A percentile compares a stretch with the other conserved stretches of the same genome.
Conservation (phyloP, 805 yeast genomes). For the Schizosaccharomyces octosporus region DNA sequence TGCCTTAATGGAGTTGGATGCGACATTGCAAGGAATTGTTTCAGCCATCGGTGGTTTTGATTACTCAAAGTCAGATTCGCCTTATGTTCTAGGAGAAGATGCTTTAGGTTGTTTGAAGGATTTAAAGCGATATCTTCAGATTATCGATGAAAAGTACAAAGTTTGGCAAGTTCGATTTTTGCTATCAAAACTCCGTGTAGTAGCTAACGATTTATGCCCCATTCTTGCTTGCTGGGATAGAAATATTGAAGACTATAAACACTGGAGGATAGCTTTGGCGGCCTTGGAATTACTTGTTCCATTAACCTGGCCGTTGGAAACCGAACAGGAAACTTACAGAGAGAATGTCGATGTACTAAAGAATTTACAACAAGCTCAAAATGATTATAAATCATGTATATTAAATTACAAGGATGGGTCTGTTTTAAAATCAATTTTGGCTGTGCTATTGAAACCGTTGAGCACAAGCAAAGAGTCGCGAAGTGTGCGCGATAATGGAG, state of each 20-base stretch:
- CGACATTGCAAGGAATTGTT: conserved; percentile 58
- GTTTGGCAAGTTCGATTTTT: conserved; percentile 70
- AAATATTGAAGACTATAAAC: conserved; percentile 12
- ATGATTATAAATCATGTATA: conserved; percentile 44
- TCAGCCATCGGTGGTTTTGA: conserved; percentile 85
- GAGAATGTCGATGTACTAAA: conserved; percentile 34
- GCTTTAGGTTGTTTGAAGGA: conserved; percentile 70
- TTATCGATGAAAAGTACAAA: conserved; percentile 50
- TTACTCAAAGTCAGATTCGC: conserved; percentile 24
- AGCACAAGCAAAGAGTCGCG: conserved; percentile 29
- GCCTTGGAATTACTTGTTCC: conserved; percentile 60
- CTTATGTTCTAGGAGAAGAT: conserved; percentile 68
- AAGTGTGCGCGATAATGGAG: conserved; percentile 42
- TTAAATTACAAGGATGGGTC: conserved; percentile 33
- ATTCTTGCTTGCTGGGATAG: conserved; percentile 54
- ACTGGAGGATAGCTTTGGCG: conserved; percentile 40
- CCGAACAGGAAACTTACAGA: conserved; percentile 25
- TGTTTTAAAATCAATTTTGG: conserved; percentile 41
- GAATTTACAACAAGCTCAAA: conserved; percentile 39
- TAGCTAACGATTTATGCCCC: conserved; percentile 44
- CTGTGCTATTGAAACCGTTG: conserved; percentile 41
- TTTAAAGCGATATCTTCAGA: conserved; percentile 62
- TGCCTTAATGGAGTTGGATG: conserved; percentile 10
- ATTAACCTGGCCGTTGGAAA: conserved; percentile 61
- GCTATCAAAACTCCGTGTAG: conserved; percentile 54